Percentiles rank a stretch among this genome's conserved stretches.
Conservation (phyloP, 768 basidiomycete species). For the Clitopilus passeckerianus region DNA sequence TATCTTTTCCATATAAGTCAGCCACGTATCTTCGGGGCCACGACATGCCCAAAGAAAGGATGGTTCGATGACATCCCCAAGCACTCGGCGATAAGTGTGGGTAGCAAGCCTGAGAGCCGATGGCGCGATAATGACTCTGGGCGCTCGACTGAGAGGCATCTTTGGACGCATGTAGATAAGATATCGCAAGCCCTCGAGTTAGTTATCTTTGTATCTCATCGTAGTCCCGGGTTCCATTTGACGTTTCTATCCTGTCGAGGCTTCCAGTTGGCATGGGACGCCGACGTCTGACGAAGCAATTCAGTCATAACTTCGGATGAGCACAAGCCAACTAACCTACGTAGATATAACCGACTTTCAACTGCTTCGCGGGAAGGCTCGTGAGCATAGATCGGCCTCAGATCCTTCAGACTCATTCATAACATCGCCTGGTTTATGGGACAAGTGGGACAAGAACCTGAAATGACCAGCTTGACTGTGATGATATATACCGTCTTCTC, state of each 20-base stretch:
- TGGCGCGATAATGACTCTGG: not conserved
- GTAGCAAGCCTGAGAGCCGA: not conserved
- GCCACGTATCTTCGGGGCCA: not conserved
- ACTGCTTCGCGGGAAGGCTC: not conserved
- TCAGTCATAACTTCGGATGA: not conserved
- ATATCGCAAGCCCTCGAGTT: not conserved
- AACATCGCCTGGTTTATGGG: too few relatives aligned
- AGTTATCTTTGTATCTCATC: not conserved
- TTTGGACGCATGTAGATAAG: not conserved
- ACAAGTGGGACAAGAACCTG: too few relatives aligned
- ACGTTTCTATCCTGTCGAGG: not conserved
- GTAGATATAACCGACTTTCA: not conserved
- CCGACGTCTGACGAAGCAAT: not conserved
- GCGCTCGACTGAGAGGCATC: not conserved
- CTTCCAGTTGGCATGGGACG: not conserved
- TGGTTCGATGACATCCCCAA: not conserved
- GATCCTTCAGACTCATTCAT: too few relatives aligned
- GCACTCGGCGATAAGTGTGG: not conserved
- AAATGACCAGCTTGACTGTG: too few relatives aligned
- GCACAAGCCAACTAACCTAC: not conserved
- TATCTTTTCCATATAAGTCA: not conserved
- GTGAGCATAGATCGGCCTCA: too few relatives aligned
- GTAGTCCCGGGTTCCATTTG: not conserved
- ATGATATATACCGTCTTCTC: too few relatives aligned
- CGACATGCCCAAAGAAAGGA: not conserved